Evolutionary conservation across 2,329 filamentous ascomycete species (phyloP).

Genomic region (Xylariaceae sp.): DNA sequence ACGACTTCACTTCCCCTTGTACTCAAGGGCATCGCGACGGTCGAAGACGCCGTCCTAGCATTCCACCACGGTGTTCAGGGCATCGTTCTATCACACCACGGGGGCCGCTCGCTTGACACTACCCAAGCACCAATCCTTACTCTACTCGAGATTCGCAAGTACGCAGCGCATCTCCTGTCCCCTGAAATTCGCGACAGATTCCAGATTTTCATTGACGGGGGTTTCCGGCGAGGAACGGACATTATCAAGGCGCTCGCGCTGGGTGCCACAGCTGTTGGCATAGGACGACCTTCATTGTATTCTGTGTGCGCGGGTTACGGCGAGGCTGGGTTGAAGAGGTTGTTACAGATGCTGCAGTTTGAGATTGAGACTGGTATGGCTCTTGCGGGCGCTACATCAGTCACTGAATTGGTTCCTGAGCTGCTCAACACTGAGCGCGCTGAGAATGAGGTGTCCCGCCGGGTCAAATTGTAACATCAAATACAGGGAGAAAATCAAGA

Average conservation of each 20-base stretch:
- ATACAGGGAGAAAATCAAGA: too few species aligned
- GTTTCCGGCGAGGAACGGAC: constrained; percentile 50
- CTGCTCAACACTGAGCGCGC: constrained; percentile 11
- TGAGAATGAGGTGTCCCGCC: constrained; percentile 9
- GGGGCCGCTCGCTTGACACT: constrained; percentile 52
- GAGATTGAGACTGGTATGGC: constrained; percentile 15
- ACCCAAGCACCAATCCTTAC: constrained; percentile 46
- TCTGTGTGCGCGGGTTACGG: constrained; percentile 10
- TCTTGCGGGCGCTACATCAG: constrained; percentile 4
- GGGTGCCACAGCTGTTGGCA: constrained; percentile 50
- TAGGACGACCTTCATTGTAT: constrained; percentile 49
- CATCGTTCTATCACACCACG: constrained; percentile 12
- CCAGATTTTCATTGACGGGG: constrained; percentile 52
- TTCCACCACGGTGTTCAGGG: constrained; percentile 7
- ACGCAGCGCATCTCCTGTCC: constrained; percentile 32
- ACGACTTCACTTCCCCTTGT: constrained; percentile 9
- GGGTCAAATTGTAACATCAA: constrained; percentile 11
- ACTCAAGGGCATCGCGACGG: constrained; percentile 12
- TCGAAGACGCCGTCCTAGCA: constrained; percentile 10
- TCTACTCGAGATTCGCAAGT: constrained; percentile 46
- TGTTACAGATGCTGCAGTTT: constrained; percentile 9
- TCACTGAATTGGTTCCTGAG: constrained; percentile 5
- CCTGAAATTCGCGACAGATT: constrained; percentile 47
- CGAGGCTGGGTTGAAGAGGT: constrained; percentile 4
- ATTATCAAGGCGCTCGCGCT: constrained; percentile 52